Percentiles rank a stretch among this genome's conserved stretches.
phyloP scores from a whole-genome alignment of 345 rosid species.

The Laguncularia racemosa region DNA sequence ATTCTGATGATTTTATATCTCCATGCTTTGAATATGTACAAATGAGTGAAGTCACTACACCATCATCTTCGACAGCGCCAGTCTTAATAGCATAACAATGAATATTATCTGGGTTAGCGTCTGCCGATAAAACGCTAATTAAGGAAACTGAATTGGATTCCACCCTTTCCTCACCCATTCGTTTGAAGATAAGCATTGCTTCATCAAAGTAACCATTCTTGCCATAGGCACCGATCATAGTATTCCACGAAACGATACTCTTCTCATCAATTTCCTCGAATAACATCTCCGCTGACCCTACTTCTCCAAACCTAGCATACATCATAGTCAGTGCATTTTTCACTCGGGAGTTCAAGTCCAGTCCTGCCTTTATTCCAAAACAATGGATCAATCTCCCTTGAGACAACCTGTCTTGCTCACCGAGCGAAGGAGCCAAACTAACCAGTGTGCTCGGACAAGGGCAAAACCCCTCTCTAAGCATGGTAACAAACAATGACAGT shows the following conservation, averaged over 20 bases:
- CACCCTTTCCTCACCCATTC: conserved; percentile 33
- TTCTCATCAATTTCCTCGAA: conserved; percentile 48
- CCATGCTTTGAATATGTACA: conserved; percentile 53
- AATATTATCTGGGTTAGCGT: conserved; percentile 29
- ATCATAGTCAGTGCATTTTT: conserved; percentile 49
- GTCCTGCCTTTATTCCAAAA: conserved; percentile 46
- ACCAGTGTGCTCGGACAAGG: conserved; percentile 48
- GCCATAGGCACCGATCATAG: conserved; percentile 64
- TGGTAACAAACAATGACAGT: conserved; percentile 33
- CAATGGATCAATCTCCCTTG: conserved; percentile 65
- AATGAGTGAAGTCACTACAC: conserved; percentile 57
- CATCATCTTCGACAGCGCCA: conserved; percentile 34
- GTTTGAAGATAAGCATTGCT: conserved; percentile 43
- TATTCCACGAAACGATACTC: conserved; percentile 70
- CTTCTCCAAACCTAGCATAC: conserved; percentile 55
- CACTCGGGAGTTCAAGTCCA: conserved; percentile 45
- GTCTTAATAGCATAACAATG: conserved; percentile 55
- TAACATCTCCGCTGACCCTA: conserved; percentile 41
- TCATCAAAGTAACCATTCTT: conserved; percentile 42
- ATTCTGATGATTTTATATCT: conserved; percentile 35
- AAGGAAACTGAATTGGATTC: conserved; percentile 50
- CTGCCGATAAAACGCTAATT: conserved; percentile 50
- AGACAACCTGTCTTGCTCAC: conserved; percentile 30
- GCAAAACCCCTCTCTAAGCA: conserved; percentile 49
- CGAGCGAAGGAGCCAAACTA: conserved; percentile 60